These are phyloP conservation scores for Scedosporium aurantiacum DNA, from an alignment of 2,329 filamentous ascomycete species.

Conservation along the genomic window DNA sequence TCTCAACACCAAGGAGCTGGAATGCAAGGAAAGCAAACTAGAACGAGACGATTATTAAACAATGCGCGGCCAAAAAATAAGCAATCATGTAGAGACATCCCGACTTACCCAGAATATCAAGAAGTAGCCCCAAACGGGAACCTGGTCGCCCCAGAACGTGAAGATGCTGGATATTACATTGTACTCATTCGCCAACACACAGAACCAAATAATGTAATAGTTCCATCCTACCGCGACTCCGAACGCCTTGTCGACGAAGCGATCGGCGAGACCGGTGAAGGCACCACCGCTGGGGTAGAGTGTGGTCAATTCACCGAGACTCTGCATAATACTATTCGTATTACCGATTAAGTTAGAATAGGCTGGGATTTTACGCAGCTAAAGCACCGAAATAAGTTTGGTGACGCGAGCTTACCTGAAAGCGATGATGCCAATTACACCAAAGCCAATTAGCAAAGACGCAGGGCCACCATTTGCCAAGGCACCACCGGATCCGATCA, in stretches of 20 bases:
- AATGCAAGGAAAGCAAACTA: constrained; percentile 50
- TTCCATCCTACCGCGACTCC: constrained; percentile 61
- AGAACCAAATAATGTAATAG: constrained; percentile 52
- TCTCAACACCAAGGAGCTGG: constrained; percentile 60
- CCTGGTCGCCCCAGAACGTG: constrained; percentile 51
- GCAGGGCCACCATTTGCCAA: constrained; percentile 59
- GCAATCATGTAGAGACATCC: not conserved
- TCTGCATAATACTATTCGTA: constrained; percentile 50
- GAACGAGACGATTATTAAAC: not conserved
- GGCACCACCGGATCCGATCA: constrained; percentile 62
- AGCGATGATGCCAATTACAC: constrained; percentile 42
- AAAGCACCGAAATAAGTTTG: too few species aligned
- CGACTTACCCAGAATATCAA: constrained; percentile 55
- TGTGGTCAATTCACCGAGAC: constrained; percentile 63
- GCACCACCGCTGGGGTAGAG: constrained; percentile 60
- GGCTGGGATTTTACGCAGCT: not conserved
- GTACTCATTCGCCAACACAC: constrained; percentile 44
- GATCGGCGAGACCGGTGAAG: constrained; percentile 58
- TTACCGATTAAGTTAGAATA: not conserved
- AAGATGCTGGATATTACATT: constrained; percentile 58
- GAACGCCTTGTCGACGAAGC: constrained; percentile 61
- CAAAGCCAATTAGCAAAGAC: constrained; percentile 62
- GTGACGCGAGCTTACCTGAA: constrained; percentile 8
- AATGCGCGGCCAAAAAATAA: not conserved
- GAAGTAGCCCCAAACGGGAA: constrained; percentile 57